Percentiles rank a stretch among this genome's conserved stretches.
These are phyloP conservation scores for Tuctoria greenei DNA, from an alignment of 176 grass and related monocot species.

Conservation along the genomic window DNA sequence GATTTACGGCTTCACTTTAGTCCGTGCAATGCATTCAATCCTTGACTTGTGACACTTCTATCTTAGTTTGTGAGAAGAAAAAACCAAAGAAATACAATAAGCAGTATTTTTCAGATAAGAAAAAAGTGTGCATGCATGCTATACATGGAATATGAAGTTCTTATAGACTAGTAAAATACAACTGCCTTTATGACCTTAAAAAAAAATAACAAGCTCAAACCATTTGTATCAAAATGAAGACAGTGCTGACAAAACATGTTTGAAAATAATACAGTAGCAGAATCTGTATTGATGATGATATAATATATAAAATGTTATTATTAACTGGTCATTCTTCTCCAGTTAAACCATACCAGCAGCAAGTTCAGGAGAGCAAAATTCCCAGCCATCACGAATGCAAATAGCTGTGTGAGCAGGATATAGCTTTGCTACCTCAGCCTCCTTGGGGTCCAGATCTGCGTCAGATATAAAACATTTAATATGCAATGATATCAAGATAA, in stretches of 20 bases:
- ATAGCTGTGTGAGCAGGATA: constrained; percentile 94
- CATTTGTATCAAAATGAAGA: constrained; percentile 21
- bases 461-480: constrained; percentile 13
- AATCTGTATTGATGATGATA: constrained; percentile 20
- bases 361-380: constrained; percentile 67
- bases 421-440: constrained; percentile 61
- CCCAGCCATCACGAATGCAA: constrained; percentile 94
- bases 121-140: not conserved
- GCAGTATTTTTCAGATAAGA: not conserved
- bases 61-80: constrained; percentile 17
- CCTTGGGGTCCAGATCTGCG: constrained; percentile 75
- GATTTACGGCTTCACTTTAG: constrained; percentile 27
- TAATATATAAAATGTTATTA: constrained; percentile 5
- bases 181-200: not conserved
- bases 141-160: not conserved
- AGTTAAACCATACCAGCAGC: constrained; percentile 67
- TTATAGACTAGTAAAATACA: not conserved
- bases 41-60: not conserved
- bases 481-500: constrained; percentile 2
- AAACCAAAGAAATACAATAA: constrained; percentile 13
- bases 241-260: constrained; percentile 2
- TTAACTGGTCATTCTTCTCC: constrained; percentile 18
- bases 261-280: constrained; percentile 17
- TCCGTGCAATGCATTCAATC: constrained; percentile 22
- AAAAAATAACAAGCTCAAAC: constrained; percentile 17